Evolutionary conservation across 192 early-diverging fungal species (phyloP), one percentile per base, ranked within the genome.

Genomic region (Linnemannia zychae): DNA sequence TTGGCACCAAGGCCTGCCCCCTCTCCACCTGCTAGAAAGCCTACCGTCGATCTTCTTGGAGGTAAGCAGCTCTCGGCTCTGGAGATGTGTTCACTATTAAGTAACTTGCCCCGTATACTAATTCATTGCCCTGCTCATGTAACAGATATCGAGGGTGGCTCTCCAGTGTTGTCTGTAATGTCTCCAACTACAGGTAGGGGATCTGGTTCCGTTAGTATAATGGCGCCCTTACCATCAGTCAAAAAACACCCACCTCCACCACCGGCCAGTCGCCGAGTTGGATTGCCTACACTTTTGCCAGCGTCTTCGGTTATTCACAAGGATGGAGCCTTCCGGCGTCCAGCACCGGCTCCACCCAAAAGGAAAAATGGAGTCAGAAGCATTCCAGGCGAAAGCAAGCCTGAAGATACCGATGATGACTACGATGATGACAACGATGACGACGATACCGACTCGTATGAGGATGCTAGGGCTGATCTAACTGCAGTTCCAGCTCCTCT

Each of bases 261-360:
- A 15, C 83, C 83, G 3, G 48, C 36, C 7, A 79, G 67, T 18
- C 83, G 83, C 12, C 71, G 75, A 57, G 40, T 38, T 2, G 67
- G 73, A 13, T 13, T 57, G 7, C 65, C 79, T 34, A 73, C 77
- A 7, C 33, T 74, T 3, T 53, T 85, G 12, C 83, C 83, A 28
- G 77, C 83, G 1, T 79, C 78, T 0, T 36, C 76, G 0, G n/a
- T 34, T 15, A 76, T 85, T 18, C 70, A 85, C 36, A 73, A 78
- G 46, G 77, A 74, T 24, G 77, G 60, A 17, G 15, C 73, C 6
- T 36, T 48, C 1, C 48, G 83, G 31, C 33, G 77, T 79, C 73
- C 83, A 24, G 77, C 83, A 38, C 83, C 83, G 18, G 77, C 83
- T 7, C 83, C 83, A 22, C 83, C 83, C 16, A 67, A 38, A 17